phyloP scores from a whole-genome alignment of 176 grass and related monocot species.

The Avena eriantha region DNA sequence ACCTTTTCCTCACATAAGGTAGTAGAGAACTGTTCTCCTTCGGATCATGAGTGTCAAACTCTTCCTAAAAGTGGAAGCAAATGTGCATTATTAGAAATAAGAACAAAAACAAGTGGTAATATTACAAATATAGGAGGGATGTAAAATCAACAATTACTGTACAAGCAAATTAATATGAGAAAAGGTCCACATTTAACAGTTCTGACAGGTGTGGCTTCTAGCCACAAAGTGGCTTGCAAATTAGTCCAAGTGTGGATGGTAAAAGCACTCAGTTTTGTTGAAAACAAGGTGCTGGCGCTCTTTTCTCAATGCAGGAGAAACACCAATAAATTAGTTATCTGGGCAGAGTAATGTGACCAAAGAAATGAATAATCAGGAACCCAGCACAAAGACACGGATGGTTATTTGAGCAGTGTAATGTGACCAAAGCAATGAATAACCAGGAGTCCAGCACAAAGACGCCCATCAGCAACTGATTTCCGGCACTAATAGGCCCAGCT shows the following conservation, averaged over 20 bases:
- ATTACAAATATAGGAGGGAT: background rate
- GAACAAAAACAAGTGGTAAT: background rate
- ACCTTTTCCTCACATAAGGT: constrained; percentile 87
- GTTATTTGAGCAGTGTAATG: background rate
- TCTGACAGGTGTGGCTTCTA: background rate
- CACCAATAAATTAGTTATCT: background rate
- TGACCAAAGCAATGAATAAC: background rate
- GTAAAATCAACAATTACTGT: background rate
- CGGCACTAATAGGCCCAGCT: background rate
- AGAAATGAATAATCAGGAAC: background rate
- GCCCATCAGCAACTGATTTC: background rate
- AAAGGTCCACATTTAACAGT: background rate
- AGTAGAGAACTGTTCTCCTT: constrained; percentile 70
- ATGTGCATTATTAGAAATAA: constrained; percentile 12
- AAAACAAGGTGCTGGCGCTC: background rate
- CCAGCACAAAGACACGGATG: background rate
- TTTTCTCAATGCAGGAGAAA: constrained; percentile 12
- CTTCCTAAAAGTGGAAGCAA: constrained; percentile 63
- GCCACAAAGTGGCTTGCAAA: background rate
- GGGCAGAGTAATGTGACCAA: background rate
- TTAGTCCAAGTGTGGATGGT: background rate
- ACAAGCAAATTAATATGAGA: background rate
- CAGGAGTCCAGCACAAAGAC: background rate
- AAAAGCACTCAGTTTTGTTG: constrained; percentile 31
- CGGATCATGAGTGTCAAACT: constrained; percentile 91